Evolutionary conservation across 108 stramenopile species (phyloP), one percentile per base, ranked within the genome.

Genomic region (Epipyxis sp.): DNA sequence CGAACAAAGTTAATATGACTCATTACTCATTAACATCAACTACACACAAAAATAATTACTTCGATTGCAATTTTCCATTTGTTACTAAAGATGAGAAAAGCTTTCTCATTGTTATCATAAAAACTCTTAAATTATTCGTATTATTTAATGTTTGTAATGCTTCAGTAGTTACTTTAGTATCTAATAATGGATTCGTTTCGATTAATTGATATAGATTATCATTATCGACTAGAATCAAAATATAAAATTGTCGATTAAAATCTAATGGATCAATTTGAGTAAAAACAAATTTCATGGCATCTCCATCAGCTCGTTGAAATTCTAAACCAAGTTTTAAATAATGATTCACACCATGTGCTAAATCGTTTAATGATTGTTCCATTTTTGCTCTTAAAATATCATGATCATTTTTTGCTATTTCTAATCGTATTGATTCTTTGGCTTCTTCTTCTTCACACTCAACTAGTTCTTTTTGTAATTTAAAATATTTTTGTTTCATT

Each of bases 211-310:
- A 74, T 27, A 13, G n/a, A 42, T 74, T 57, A 37, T 32, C 25
- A 42, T 57, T 32, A 37, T 74, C 71, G 10, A 74, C 71, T 10
- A 74, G 34, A 13, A 74, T 54, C 27, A 74, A 27, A 42, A 74
- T 43, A 37, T 74, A 74, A 37, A 74, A 74, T 6, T 13, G 3
- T 25, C 34, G 3, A 6, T 13, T 29, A 6, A 42, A 42, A 57
- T 74, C 6, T 13, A 6, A 13, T 3, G 10, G 71, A 74, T 74
- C 71, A 74, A 74, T 74, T 37, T 74, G 71, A 27, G 13, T 74
- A 42, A 74, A 74, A 42, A 57, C 27, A 74, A 74, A 74, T 32
- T 74, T 74, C 71, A 74, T 74, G 34, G 10, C 40, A 42, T 74
- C 71, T 13, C 25, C 25, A 6, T 74, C 71, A 30, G 71, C 71